These are phyloP conservation scores for Castanea sativa DNA, from an alignment of 306 rosid species.

Conservation along the genomic window DNA sequence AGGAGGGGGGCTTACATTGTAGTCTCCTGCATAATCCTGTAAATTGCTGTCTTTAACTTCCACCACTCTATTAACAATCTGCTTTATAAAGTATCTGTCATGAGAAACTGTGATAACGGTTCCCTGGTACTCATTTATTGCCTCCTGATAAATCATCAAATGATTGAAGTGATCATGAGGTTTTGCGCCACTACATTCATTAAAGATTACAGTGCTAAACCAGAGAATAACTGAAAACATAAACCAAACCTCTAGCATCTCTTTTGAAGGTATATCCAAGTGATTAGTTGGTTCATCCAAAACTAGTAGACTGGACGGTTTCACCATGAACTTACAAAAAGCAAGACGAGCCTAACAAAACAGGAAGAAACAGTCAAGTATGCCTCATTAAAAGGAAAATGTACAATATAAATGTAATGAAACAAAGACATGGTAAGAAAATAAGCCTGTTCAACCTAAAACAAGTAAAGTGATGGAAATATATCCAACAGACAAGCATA, in stretches of 20 bases:
- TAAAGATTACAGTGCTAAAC: neutral
- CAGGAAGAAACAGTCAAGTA: constrained; percentile 18
- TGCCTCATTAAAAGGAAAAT: constrained; percentile 9
- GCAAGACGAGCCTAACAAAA: constrained; percentile 88
- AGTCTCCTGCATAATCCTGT: constrained; percentile 91
- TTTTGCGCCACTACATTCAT: neutral
- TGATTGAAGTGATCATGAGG: constrained; percentile 5
- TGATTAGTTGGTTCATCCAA: constrained; percentile 98
- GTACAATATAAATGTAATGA: neutral
- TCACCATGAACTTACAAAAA: constrained; percentile 97
- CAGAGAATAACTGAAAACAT: constrained; percentile 15
- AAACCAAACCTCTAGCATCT: constrained; percentile 87
- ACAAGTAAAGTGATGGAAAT: neutral
- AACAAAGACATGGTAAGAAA: neutral
- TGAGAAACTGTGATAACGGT: constrained; percentile 93
- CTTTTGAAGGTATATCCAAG: constrained; percentile 98
- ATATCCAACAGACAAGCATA: neutral
- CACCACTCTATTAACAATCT: constrained; percentile 91
- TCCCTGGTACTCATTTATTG: constrained; percentile 78
- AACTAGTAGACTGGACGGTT: constrained; percentile 81
- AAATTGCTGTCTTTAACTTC: constrained; percentile 69
- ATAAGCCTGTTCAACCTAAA: neutral
- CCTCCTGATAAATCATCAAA: constrained; percentile 63
- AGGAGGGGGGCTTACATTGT: constrained; percentile 60
- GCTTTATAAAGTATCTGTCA: constrained; percentile 90